phyloP scores from a whole-genome alignment of 441 rosid species.

The Syzygium syzygioides region DNA sequence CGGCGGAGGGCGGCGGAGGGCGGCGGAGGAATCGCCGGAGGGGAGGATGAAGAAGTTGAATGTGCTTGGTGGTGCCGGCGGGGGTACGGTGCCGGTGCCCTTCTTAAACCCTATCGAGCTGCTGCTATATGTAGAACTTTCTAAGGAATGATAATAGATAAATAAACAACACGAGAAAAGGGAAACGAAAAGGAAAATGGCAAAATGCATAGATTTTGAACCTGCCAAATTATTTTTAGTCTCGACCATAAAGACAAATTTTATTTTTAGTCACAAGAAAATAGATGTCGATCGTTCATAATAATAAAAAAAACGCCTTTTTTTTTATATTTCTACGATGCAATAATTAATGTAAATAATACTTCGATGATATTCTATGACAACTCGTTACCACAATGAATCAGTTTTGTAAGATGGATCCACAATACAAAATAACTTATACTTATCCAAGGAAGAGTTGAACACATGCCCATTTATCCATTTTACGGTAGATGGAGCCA shows the following conservation, averaged over 20 bases:
- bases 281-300: background rate
- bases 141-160: background rate
- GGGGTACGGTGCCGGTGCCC: background rate
- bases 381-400: accelerated
- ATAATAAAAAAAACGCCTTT: background rate
- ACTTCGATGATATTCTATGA: accelerated
- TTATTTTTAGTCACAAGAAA: background rate
- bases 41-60: background rate
- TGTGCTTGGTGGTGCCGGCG: background rate
- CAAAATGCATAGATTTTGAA: background rate
- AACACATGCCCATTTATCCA: accelerated
- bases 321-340: background rate
- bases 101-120: background rate
- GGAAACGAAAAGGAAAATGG: background rate
- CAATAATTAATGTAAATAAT: background rate
- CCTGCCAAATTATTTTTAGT: background rate
- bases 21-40: background rate
- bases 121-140: background rate
- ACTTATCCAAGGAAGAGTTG: too few relatives aligned
- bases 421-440: too few relatives aligned
- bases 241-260: background rate
- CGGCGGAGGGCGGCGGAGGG: background rate
- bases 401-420: accelerated
- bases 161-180: background rate
- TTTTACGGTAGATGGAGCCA: accelerated